Evolutionary conservation across 345 rosid genomes (phyloP), one percentile per base, ranked within the genome.

Genomic region (Limnanthes douglasii): DNA sequence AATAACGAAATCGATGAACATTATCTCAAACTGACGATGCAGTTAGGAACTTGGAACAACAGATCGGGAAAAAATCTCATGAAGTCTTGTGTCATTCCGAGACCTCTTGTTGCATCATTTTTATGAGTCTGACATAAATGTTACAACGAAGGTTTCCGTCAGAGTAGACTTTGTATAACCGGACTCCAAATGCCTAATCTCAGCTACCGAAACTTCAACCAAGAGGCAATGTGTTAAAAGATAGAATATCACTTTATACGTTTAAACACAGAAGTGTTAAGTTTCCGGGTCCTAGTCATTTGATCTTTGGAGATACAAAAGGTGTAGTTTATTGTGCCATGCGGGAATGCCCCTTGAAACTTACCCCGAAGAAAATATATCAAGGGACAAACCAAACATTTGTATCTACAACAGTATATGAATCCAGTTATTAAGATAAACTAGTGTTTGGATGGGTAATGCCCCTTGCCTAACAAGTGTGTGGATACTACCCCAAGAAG

Each of bases 141-240:
- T n/a, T n/a, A n/a, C n/a, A n/a, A n/a, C n/a, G n/a, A n/a, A n/a
- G n/a, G n/a, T n/a, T n/a, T n/a, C n/a, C n/a, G n/a, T n/a, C n/a
- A n/a, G n/a, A n/a, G n/a, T n/a, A n/a, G n/a, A n/a, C n/a, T n/a
- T n/a, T n/a, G n/a, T n/a, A n/a, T n/a, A n/a, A n/a, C n/a, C n/a
- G n/a, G n/a, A n/a, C n/a, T n/a, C n/a, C n/a, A n/a, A n/a, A n/a
- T n/a, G n/a, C n/a, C n/a, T n/a, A n/a, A n/a, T n/a, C n/a, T n/a
- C n/a, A n/a, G n/a, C n/a, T n/a, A n/a, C n/a, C n/a, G n/a, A n/a
- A n/a, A n/a, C n/a, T n/a, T n/a, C n/a, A n/a, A n/a, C n/a, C n/a
- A n/a, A 83, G 83, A 92, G 94, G 93, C 95, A 84, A 95, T 61
- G 77, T 94, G 53, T 60, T 70, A 62, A 90, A 75, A 64, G 84